Evolutionary conservation across 305 asterid genomes (phyloP).

Genomic region (Fraxinus sp.): DNA sequence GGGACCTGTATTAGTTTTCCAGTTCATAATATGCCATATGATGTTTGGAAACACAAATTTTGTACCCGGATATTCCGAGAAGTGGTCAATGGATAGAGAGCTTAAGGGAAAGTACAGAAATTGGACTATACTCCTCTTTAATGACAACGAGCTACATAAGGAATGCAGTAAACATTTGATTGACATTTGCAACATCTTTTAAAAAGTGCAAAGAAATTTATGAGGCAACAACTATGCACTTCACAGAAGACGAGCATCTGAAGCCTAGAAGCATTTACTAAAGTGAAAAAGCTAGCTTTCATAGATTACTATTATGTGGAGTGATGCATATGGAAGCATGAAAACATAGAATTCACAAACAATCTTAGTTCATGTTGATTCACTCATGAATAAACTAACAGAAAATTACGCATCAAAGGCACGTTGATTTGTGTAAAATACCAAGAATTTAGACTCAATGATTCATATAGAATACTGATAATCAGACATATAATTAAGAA

Average conservation of each 20-base stretch:
- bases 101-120: not conserved
- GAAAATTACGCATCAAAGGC: not conserved
- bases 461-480: not conserved
- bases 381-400: not conserved
- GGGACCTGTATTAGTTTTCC: not conserved
- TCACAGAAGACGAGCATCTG: not conserved
- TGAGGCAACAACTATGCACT: not conserved
- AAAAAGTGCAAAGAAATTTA: not conserved
- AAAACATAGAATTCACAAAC: not conserved
- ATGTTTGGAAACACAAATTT: not conserved
- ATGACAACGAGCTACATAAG: not conserved
- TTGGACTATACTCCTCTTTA: not conserved
- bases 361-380: not conserved
- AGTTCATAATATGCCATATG: not conserved
- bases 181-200: not conserved
- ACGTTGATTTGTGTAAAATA: not conserved
- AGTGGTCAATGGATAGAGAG: not conserved
- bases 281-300: not conserved
- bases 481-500: not conserved
- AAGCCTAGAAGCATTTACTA: not conserved
- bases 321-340: not conserved
- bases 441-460: not conserved
- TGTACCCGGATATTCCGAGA: not conserved
- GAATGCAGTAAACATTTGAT: not conserved
- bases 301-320: not conserved